Conservation (phyloP, 1,284 basidiomycete species). For the Melampsora americana region DNA sequence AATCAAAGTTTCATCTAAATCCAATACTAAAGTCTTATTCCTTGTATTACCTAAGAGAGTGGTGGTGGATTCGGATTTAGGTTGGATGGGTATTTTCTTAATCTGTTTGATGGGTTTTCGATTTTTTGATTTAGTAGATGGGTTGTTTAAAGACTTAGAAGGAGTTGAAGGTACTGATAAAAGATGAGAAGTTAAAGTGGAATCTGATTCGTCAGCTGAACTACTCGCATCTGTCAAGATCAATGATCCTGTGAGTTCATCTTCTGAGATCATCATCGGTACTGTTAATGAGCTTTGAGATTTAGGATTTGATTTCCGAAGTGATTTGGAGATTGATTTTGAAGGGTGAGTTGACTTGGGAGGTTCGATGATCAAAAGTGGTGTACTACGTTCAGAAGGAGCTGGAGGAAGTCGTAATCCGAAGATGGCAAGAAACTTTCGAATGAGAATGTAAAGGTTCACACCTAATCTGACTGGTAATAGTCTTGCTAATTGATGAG, state of each 20-base stretch:
- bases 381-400: neutral
- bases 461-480: conserved; percentile 28
- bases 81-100: neutral
- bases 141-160: neutral
- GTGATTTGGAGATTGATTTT: neutral
- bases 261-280: neutral
- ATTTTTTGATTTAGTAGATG: neutral
- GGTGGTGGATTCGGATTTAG: neutral
- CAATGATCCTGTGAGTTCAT: neutral
- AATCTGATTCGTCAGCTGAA: neutral
- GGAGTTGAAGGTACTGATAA: neutral
- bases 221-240: neutral
- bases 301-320: neutral
- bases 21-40: conserved; percentile 88
- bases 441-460: conserved; percentile 33
- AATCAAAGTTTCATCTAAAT: conserved; percentile 95
- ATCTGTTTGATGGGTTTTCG: neutral
- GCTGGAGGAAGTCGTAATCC: conserved; percentile 14
- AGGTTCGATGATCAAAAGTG: no score
- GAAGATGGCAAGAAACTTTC: conserved; percentile 34
- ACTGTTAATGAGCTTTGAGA: neutral
- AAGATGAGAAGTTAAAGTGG: neutral
- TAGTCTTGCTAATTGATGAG: conserved; percentile 29
- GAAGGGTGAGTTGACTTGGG: no score
- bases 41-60: conserved; percentile 49